Evolutionary conservation across 495 filamentous ascomycete species (phyloP), one percentile per base, ranked within the genome.

Genomic region (Neurospora sp.): DNA sequence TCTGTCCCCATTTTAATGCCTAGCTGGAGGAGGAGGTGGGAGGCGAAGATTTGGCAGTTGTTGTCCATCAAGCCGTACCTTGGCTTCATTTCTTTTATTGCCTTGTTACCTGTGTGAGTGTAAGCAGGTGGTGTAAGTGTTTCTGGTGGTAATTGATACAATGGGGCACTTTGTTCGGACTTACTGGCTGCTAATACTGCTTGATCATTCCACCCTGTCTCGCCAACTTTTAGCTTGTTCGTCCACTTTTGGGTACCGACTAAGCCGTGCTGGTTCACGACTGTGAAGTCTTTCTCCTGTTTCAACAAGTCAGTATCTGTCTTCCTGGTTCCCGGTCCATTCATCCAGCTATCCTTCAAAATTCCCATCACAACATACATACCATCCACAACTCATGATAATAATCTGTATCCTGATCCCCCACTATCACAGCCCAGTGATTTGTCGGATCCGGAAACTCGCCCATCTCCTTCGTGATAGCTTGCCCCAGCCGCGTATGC

Each of bases 361-460:
- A 61, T 61, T 35, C 12, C 27, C 27, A 31, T 9, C 3, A 10
- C 42, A 20, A 3, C 42, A n/a, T 8, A 74, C 77, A 18, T 69
- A 80, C 78, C 80, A 82, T 82, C 80, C 81, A 82, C 20, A 86
- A 79, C 75, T 86, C 75, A 71, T 86, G 84, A 40, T 75, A 78
- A 72, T 82, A 86, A 16, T 82, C 82, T 14, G 53, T 35, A 3
- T 65, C 53, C 7, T 35, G 53, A 18, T 35, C 53, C 14, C 81
- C 84, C 18, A 86, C 83, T 0, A 86, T 73, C 12, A 86, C 81
- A 27, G 83, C 84, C 84, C 84, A 86, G 73, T 86, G 84, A 74
- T 86, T 83, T n/a, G 83, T 83, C 53, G 84, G 84, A 74, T 86
- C 84, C 4, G 84, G 84, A 70, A 81, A 84, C 69, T 76, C 76